phyloP scores from a whole-genome alignment of 179 eudicot species.

The Camellia oleifera region DNA sequence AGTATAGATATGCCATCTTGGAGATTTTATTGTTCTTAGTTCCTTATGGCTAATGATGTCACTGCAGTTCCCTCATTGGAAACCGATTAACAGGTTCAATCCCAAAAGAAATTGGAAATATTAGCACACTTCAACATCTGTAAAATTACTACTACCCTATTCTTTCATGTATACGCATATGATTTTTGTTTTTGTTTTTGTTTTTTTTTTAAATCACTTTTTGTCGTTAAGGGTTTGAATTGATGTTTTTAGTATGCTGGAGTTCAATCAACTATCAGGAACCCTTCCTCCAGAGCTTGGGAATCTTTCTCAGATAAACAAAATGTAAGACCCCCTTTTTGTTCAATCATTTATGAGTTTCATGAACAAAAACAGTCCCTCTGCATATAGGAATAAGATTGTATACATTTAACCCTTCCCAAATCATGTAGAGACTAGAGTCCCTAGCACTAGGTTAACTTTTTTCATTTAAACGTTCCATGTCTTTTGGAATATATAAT shows the following conservation, averaged over 20 bases:
- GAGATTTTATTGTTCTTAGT: neutral
- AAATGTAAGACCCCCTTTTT: constrained; percentile 16
- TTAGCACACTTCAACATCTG: constrained; percentile 32
- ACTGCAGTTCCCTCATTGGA: constrained; percentile 36
- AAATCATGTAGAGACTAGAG: too few species aligned
- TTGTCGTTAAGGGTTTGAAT: neutral
- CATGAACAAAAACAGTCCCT: too few species aligned
- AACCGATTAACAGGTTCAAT: constrained; percentile 42
- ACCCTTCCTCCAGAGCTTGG: constrained; percentile 38
- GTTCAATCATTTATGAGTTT: too few species aligned
- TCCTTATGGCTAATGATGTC: neutral
- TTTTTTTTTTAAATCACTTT: too few species aligned
- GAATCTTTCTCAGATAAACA: constrained; percentile 27
- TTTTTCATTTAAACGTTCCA: neutral
- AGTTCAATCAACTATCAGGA: constrained; percentile 43
- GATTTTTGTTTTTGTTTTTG: too few species aligned
- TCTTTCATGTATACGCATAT: too few species aligned
- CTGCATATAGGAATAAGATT: too few species aligned
- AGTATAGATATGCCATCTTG: too few species aligned
- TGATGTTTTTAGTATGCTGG: constrained; percentile 21
- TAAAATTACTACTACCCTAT: constrained; percentile 7
- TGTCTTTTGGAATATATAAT: neutral
- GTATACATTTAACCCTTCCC: too few species aligned
- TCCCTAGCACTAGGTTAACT: too few species aligned
- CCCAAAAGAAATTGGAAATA: constrained; percentile 37